Percentiles rank a stretch among this genome's conserved stretches.
These are phyloP conservation scores for Penicillium longicatenatum DNA, from an alignment of 495 filamentous ascomycete species.

Conservation along the genomic window DNA sequence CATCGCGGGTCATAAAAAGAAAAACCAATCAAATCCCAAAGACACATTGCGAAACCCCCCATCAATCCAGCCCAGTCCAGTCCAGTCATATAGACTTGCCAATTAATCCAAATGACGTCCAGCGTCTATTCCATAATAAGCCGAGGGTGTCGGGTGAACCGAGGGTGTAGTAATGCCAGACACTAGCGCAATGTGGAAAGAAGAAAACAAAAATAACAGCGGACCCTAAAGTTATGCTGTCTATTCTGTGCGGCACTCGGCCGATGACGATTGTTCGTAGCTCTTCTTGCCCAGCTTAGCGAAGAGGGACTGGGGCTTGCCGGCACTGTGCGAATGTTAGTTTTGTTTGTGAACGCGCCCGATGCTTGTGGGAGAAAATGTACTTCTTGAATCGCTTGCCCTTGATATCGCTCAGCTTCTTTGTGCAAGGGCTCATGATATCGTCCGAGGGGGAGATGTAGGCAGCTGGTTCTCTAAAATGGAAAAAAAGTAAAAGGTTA, in stretches of 20 bases:
- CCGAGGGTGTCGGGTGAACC: not conserved
- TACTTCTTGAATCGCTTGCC: constrained; percentile 72
- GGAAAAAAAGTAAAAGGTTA: not conserved
- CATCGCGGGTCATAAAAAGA: constrained; percentile 32
- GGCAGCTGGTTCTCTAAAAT: constrained; percentile 49
- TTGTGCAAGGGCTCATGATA: constrained; percentile 91
- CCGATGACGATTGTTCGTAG: constrained; percentile 44
- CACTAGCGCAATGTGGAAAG: not conserved
- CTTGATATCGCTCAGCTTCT: constrained; percentile 83
- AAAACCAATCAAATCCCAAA: constrained; percentile 9
- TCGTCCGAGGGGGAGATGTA: constrained; percentile 93
- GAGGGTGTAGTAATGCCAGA: not conserved
- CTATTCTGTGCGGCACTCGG: constrained; percentile 24
- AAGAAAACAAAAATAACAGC: not conserved
- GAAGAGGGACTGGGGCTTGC: constrained; percentile 52
- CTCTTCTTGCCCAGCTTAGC: constrained; percentile 55
- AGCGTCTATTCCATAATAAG: not conserved
- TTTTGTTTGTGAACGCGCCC: not conserved
- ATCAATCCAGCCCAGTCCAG: not conserved
- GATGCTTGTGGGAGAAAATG: constrained; percentile 10
- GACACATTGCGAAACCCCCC: not conserved
- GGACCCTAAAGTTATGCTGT: too few species aligned
- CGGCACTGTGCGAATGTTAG: constrained; percentile 35
- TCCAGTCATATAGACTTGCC: not conserved
- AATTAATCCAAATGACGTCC: not conserved